Percentiles rank a stretch among this genome's conserved stretches.
These are phyloP conservation scores for Tetrahymena thermophila DNA, from an alignment of 73 alveolate species.

Conservation along the genomic window DNA sequence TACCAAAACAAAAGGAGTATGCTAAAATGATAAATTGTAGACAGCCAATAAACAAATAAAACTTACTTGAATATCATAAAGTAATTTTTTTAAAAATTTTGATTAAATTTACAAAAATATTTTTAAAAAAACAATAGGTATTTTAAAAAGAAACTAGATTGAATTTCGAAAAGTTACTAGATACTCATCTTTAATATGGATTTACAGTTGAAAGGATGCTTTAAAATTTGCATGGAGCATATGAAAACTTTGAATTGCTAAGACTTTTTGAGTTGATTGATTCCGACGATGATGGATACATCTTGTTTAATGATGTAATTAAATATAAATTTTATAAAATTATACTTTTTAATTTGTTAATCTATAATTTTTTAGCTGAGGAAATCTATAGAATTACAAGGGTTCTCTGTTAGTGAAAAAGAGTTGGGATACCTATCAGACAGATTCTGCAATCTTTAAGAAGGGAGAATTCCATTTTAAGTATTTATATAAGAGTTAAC, in stretches of 20 bases:
- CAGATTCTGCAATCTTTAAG: not conserved
- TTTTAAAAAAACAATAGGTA: not conserved
- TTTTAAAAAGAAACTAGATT: not conserved
- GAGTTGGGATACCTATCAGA: not conserved
- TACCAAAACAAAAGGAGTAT: not conserved
- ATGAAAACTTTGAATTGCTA: not conserved
- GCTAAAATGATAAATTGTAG: not conserved
- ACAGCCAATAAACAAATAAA: not conserved
- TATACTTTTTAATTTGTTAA: not conserved
- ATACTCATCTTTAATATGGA: not conserved
- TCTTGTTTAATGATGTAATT: not conserved
- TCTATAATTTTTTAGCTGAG: not conserved
- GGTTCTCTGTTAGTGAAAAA: not conserved
- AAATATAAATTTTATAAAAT: not conserved
- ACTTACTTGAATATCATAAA: not conserved
- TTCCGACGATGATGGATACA: not conserved
- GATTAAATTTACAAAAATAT: no score
- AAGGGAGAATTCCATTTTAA: not conserved
- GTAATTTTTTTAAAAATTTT: not conserved
- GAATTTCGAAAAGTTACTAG: not conserved
- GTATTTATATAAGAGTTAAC: not conserved
- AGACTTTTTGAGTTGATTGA: not conserved
- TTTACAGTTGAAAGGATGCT: not conserved
- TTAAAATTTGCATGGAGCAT: not conserved
- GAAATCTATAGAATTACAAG: not conserved